These are phyloP conservation scores for Coemansia furcata DNA, from an alignment of 192 early-diverging fungal species.

Conservation along the genomic window DNA sequence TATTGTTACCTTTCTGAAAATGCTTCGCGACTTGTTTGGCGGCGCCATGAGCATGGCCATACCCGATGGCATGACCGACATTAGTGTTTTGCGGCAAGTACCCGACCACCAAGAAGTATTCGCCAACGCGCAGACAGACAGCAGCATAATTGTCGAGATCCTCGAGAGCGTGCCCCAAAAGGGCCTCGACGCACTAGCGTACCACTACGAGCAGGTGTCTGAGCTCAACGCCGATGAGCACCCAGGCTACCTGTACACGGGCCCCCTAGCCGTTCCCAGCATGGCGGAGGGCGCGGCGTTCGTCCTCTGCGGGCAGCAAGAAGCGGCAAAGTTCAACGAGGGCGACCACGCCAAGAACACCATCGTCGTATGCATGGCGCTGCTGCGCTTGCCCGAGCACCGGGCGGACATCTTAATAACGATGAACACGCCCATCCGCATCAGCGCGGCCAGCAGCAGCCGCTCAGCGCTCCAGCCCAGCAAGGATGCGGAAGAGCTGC, in stretches of 20 bases:
- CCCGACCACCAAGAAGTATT: constrained; percentile 95
- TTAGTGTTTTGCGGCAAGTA: constrained; percentile 75
- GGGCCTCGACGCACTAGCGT: constrained; percentile 54
- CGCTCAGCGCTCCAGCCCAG: not conserved
- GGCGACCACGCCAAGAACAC: constrained; percentile 55
- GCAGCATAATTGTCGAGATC: constrained; percentile 86
- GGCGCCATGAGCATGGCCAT: constrained; percentile 65
- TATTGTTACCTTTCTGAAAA: not conserved
- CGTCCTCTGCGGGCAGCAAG: constrained; percentile 63
- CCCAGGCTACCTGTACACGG: constrained; percentile 38
- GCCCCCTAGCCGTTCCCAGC: not conserved
- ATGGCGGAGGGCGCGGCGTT: constrained; percentile 22
- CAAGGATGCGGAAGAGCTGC: not conserved
- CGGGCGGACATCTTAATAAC: constrained; percentile 77
- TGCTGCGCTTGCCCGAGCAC: constrained; percentile 67
- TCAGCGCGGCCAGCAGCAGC: constrained; percentile 52
- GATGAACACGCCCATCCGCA: constrained; percentile 64
- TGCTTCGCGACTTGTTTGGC: constrained; percentile 59
- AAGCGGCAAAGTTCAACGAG: constrained; percentile 80
- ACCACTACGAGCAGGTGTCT: constrained; percentile 79
- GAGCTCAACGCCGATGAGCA: constrained; percentile 66
- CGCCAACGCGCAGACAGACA: constrained; percentile 63
- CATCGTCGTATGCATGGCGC: constrained; percentile 67
- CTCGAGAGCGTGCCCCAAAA: constrained; percentile 63
- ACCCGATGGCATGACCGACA: constrained; percentile 59